Base-by-base conservation (phyloP, 768 basidiomycete genomes). In the Lentinula raphanica region DNA sequence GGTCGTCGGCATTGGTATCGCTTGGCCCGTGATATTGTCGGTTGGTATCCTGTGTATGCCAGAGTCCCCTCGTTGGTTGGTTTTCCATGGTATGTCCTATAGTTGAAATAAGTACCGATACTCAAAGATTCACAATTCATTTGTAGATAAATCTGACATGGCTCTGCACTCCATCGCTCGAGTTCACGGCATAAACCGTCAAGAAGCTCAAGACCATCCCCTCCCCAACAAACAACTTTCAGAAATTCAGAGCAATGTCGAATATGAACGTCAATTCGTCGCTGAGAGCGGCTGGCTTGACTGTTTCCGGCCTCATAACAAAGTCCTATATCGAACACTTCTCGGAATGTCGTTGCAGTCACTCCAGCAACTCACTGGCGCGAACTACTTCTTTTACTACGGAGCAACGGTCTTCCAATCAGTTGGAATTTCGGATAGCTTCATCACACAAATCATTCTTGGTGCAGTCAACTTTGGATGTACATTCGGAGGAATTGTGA, bases 361-460 rank as follows among this genome's bases (percentile, higher is more conserved):
- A 58, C 74, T 88, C 60, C 88, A 90, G 66, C 88, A 90, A 67
- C 78, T 90, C 35, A 89, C 85, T 0, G 84, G 85, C 21, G 84
- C 83, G 3, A 86, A 86, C 68, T 86, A 84, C 66, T 86, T 86
- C 72, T 50, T 50, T 19, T 32, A 87, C 66, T 81, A 80, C 42
- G 80, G 79, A 32, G 85, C 87, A 1, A 86, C 86, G 0, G 72
- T 88, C 56, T 88, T 90, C 73, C 64, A 75, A 54, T 77, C 82
- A 8, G 88, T 90, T 23, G 88, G 88, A 25, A 79, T 89, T 61
- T 49, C 68, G 7, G 86, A 90, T 68, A 81, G 83, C 23, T 89
- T 80, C 65, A 72, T 88, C 49, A 84, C 84, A 1, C 89, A 92
- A 62, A 86, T 90, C 62, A 90, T 92, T 62, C 74, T 90, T 40